These are phyloP conservation scores for Trametes polyzona DNA, from an alignment of 1,284 basidiomycete species.

Conservation along the genomic window DNA sequence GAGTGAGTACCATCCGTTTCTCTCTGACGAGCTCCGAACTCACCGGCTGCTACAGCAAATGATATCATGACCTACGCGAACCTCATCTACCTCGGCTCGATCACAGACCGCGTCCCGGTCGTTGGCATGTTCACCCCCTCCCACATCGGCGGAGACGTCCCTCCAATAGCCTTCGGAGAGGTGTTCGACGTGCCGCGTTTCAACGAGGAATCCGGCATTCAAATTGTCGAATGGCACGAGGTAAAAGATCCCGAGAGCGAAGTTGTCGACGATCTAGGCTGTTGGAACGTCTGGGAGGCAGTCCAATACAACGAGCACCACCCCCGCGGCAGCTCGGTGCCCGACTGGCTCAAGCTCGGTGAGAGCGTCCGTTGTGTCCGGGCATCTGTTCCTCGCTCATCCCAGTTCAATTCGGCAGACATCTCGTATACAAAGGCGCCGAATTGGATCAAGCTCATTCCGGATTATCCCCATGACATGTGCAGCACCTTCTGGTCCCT, in stretches of 20 bases:
- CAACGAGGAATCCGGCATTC: constrained; percentile 37
- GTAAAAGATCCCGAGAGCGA: constrained; percentile 41
- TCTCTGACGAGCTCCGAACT: neutral
- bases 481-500: constrained; percentile 52
- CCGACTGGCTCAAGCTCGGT: constrained; percentile 57
- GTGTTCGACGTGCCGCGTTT: constrained; percentile 48
- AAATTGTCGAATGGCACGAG: constrained; percentile 47
- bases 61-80: constrained; percentile 76
- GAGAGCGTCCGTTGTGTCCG: constrained; percentile 16
- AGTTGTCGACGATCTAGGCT: constrained; percentile 64
- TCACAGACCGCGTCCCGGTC: constrained; percentile 69
- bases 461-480: constrained; percentile 43
- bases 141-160: constrained; percentile 56
- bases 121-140: constrained; percentile 67
- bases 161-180: constrained; percentile 43
- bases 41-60: constrained; percentile 50
- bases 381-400: neutral
- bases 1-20: constrained; percentile 48
- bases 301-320: constrained; percentile 48
- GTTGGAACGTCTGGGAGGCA: constrained; percentile 68
- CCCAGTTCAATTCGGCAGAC: constrained; percentile 36
- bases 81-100: constrained; percentile 64
- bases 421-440: constrained; percentile 54
- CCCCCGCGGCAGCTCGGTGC: constrained; percentile 51
- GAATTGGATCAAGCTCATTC: constrained; percentile 44